Evolutionary conservation across 345 rosid genomes (phyloP).

Genomic region (Lepidium didymum): DNA sequence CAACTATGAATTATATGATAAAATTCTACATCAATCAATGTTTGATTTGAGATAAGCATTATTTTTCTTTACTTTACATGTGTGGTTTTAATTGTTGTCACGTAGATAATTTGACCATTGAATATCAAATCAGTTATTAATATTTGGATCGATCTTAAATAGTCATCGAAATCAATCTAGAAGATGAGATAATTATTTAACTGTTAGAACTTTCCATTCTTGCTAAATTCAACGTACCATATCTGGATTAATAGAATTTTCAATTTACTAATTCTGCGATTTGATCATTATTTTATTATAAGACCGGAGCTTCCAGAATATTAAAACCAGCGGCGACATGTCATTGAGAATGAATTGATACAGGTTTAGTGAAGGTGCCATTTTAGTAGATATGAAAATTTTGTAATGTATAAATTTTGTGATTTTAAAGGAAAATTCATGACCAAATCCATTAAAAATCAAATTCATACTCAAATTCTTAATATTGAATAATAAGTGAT

Average conservation of each 20-base stretch:
- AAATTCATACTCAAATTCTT: too few species aligned
- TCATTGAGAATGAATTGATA: too few species aligned
- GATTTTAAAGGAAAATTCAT: too few species aligned
- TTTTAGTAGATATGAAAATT: too few species aligned
- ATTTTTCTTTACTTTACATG: neutral
- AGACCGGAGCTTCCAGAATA: neutral
- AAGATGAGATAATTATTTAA: neutral
- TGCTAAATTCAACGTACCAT: neutral
- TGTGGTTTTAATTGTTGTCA: constrained; percentile 17
- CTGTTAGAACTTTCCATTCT: neutral
- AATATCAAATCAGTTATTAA: neutral
- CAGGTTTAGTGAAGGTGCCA: too few species aligned
- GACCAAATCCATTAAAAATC: too few species aligned
- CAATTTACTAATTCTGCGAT: neutral
- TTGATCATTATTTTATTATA: neutral
- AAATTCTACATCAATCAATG: constrained; percentile 9
- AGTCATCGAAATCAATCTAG: neutral
- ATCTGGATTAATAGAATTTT: neutral
- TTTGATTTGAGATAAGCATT: constrained; percentile 4
- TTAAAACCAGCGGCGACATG: neutral
- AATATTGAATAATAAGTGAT: too few species aligned
- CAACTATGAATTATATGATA: neutral
- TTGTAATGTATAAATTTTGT: too few species aligned
- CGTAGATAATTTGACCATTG: constrained; percentile 17
- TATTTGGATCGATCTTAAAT: neutral